Evolutionary conservation across 2,329 filamentous ascomycete genomes (phyloP), one percentile per base, ranked within the genome.

Genomic region (Blastomyces parvus): DNA sequence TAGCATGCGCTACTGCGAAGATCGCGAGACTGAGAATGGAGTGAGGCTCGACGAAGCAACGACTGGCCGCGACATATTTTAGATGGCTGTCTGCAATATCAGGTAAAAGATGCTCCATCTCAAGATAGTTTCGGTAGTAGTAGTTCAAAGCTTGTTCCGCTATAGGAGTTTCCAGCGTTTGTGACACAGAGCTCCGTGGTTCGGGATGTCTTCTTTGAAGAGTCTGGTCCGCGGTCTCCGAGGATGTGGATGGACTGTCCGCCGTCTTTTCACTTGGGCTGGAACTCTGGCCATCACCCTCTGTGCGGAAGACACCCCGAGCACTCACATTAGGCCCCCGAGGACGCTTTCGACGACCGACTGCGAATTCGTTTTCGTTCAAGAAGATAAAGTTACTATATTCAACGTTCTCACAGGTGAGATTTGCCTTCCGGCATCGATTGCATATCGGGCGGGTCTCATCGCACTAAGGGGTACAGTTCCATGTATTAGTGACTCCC

Each of bases 291-390:
- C 2, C 9, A 7, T 22, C 13, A 14, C 40, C 36, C 25, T n/a
- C 11, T 1, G 36, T 11, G 11, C 11, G 19, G 36, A 36, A 57
- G n/a, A 1, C 36, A 13, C 25, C 2, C 2, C 55, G 19, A 40
- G 55, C 55, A 22, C 38, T 48, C 40, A 59, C 42, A 46, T 59
- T 59, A 8, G 57, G 57, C 17, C 57, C 57, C 0, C 57, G 57
- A 33, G 57, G 57, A 14, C 57, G 57, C 19, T 59, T 59, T 46
- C 25, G 42, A n/a, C 57, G 57, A 48, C 57, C 57, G 42, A 59
- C 25, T 36, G 7, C 57, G 27, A 59, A 59, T 22, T 59, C 57
- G 3, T 59, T 59, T 36, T 59, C 57, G 25, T 48, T 59, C 42
- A 59, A 40, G 30, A 59, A 59, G 25, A 59, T 59, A 48, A 59